Evolutionary conservation across 1,284 basidiomycete species (phyloP), one percentile per base, ranked within the genome.

Genomic region (Rhodotorula sp.): DNA sequence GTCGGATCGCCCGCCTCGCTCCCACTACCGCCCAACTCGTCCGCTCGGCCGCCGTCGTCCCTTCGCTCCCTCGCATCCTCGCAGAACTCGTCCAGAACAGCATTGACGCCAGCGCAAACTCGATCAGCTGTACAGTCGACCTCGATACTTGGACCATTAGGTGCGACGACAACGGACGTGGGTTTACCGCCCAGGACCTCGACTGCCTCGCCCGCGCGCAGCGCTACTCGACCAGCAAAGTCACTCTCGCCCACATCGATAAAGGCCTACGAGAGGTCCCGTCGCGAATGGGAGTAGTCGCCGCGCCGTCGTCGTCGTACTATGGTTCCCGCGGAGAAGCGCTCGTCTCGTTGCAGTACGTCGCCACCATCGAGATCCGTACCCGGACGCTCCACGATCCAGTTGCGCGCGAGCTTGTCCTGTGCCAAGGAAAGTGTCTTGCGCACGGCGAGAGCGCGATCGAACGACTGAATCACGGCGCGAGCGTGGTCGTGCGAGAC

Each of bases 61-160:
- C 91, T 0, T 90, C 91, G 10, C 80, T 95, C 28, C 85, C 90
- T 7, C 87, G 89, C 78, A 84, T 93, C 68, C 83, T 94, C 28
- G 88, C 87, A 2, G 92, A 95, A 81, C 86, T 97, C 54, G 81
- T 92, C 23, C 91, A 94, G 79, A 97, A 97, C 79, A 86, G 91
- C 1, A 72, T 85, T n/a, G 84, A 85, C 71, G 84, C 84, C 0
- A 64, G 73, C 12, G 79, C 83, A 3, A 77, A 64, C 6, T 69
- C 75, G 7, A 78, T 85, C 43, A 78, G 80, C 38, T 75, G 81
- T 43, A 78, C 79, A 57, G 62, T 84, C 43, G 78, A 81, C 66
- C 75, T 81, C 38, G 84, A 86, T 60, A 85, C 88, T 67, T 91
- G 91, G 91, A 81, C 84, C 18, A 88, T 91, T 75, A 89, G 90